Evolutionary conservation across 2,329 filamentous ascomycete species (phyloP), one percentile per base, ranked within the genome.

Genomic region (Colletotrichum navitas): DNA sequence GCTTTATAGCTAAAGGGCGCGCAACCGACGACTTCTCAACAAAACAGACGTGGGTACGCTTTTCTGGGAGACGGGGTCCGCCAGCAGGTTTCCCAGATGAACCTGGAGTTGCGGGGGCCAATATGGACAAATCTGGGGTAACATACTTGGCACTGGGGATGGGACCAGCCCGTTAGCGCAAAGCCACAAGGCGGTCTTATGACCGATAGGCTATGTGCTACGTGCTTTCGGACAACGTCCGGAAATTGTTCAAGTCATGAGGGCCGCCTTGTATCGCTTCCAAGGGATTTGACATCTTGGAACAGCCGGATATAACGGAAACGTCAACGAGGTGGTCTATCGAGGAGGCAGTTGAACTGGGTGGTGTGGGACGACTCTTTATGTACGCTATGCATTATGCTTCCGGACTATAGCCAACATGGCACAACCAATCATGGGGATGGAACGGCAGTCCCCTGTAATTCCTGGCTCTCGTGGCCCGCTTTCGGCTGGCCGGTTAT

Each of bases 51-150:
- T 8, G 21, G 2, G 29, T 4, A 2, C 18, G 34, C 34, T 16
- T 45, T 10, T 45, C 63, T 52, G 64, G 58, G 51, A 43, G 51
- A 54, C 10, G 16, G 51, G 66, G 29, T 64, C 60, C 21, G 36
- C 61, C 45, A 18, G 47, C 24, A n/a, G 55, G 12, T 29, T 18
- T 2, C 7, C 34, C 41, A 14, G 58, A 26, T 18, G 26, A 34
- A 5, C n/a, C 47, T 62, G 63, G 64, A 59, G 36, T 63, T 68
- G 68, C 51, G 68, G 51, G 68, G n/a, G 21, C 11, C 21, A 21
- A 7, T 10, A 55, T 11, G 14, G 4, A 39, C 24, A 18, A 68
- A 60, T 64, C 69, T 51, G 59, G 65, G 69, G 65, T 54, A 63
- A 24, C 8, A 29, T 18, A 21, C 65, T 69, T 64, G 65, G 59